These are phyloP conservation scores for Torulaspora maleeae DNA, from an alignment of 805 yeast species.

Conservation along the genomic window DNA sequence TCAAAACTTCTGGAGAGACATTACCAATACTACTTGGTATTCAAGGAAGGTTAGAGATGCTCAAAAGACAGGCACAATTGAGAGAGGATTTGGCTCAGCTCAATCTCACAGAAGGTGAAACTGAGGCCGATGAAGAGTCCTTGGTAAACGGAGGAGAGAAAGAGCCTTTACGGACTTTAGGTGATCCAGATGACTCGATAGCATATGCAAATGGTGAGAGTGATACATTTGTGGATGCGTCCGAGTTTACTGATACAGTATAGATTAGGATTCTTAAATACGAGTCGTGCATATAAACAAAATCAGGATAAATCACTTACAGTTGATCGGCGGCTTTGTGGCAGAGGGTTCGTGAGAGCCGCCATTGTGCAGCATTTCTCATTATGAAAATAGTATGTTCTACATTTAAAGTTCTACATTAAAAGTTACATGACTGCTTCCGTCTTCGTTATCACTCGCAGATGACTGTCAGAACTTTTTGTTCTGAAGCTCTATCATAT, in stretches of 20 bases:
- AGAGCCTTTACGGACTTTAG: constrained; percentile 41
- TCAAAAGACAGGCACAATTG: constrained; percentile 68
- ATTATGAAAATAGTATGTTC: no score
- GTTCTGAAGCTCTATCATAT: constrained; percentile 64
- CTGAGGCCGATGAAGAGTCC: constrained; percentile 33
- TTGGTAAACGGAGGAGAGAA: constrained; percentile 30
- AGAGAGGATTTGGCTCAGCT: constrained; percentile 49
- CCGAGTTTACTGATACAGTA: constrained; percentile 20
- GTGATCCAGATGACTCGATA: constrained; percentile 34
- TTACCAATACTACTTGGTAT: constrained; percentile 69
- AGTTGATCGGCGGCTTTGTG: no score
- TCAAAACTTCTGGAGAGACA: constrained; percentile 52
- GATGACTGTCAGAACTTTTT: constrained; percentile 1
- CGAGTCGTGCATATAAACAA: no score
- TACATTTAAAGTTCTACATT: no score
- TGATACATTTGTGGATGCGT: constrained; percentile 41
- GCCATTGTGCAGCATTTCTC: no score
- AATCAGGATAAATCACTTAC: no score
- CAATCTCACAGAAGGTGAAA: constrained; percentile 33
- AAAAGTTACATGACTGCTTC: no score
- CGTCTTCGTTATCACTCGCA: no score
- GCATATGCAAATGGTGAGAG: constrained; percentile 43
- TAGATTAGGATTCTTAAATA: no score
- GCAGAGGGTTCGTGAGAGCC: no score
- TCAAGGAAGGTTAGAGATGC: constrained; percentile 79